phyloP scores from a whole-genome alignment of 2,329 filamentous ascomycete genomes.

The Knufia petricola region DNA sequence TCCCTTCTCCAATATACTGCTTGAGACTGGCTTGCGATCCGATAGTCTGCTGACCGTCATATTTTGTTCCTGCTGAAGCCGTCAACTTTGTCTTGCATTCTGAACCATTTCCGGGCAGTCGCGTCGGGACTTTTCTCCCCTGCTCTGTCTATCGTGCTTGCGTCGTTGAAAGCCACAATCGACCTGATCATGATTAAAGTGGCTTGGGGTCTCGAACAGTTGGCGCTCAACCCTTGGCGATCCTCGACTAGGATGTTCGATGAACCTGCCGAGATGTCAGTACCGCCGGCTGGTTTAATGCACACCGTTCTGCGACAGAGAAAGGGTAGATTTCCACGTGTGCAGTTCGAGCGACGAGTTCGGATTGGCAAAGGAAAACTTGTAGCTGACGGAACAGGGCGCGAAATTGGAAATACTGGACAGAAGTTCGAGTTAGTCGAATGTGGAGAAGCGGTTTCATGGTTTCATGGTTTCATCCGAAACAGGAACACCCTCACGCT shows the following conservation, averaged over 20 bases:
- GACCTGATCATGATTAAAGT: neutral
- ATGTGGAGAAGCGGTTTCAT: conserved; percentile 1
- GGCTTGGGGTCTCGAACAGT: neutral
- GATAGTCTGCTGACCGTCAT: no score
- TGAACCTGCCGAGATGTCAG: neutral
- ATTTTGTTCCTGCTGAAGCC: no score
- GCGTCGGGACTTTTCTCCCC: neutral
- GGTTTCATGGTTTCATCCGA: no score
- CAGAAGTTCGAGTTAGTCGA: no score
- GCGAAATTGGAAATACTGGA: no score
- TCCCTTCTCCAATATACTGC: neutral
- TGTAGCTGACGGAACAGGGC: no score
- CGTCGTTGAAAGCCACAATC: neutral
- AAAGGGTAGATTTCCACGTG: no score
- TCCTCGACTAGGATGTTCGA: neutral
- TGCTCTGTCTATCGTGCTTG: neutral
- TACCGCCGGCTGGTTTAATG: no score
- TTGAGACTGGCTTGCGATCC: neutral
- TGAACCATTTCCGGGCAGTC: neutral
- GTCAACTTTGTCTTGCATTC: no score
- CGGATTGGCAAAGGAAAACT: no score
- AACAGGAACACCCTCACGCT: conserved; percentile 4
- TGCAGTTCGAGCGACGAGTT: no score
- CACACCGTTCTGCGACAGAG: no score
- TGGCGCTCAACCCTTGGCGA: neutral